These are phyloP conservation scores for Lonicera japonica DNA, from an alignment of 129 eudicot species.

Conservation along the genomic window DNA sequence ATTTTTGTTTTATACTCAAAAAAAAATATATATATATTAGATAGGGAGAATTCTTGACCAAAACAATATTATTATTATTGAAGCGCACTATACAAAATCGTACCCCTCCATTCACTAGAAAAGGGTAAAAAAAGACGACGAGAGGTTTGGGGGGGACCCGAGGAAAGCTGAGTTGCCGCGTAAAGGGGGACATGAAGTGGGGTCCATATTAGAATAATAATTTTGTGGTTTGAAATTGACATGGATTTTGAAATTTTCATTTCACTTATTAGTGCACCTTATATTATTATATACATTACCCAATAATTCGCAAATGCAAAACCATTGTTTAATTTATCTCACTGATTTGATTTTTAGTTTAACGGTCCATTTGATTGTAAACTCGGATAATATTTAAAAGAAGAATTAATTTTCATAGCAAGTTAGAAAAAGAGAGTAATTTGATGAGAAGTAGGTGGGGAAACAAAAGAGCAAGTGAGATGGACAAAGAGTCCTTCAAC, in stretches of 20 bases:
- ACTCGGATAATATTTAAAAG: no score
- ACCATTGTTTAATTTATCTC: no score
- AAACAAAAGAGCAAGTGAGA: constrained; percentile 10
- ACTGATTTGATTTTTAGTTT: no score
- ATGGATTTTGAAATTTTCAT: background rate
- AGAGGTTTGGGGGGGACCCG: constrained; percentile 14
- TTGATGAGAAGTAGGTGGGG: no score
- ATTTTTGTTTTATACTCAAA: no score
- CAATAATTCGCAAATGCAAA: no score
- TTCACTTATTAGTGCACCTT: background rate
- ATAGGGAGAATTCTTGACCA: no score
- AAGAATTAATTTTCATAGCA: no score
- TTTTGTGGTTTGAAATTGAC: background rate
- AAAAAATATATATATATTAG: no score
- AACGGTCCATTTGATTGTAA: no score
- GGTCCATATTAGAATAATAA: background rate
- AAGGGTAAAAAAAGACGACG: constrained; percentile 4
- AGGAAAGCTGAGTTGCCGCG: constrained; percentile 24
- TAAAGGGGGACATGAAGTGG: constrained; percentile 18
- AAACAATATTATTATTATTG: background rate
- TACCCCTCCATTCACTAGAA: constrained; percentile 10
- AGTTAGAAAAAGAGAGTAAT: background rate
- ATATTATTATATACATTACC: no score
- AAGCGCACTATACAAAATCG: constrained; percentile 8
- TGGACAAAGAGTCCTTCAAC: no score